Evolutionary conservation across 2,329 filamentous ascomycete species (phyloP).

Genomic region (Onygenales sp.): DNA sequence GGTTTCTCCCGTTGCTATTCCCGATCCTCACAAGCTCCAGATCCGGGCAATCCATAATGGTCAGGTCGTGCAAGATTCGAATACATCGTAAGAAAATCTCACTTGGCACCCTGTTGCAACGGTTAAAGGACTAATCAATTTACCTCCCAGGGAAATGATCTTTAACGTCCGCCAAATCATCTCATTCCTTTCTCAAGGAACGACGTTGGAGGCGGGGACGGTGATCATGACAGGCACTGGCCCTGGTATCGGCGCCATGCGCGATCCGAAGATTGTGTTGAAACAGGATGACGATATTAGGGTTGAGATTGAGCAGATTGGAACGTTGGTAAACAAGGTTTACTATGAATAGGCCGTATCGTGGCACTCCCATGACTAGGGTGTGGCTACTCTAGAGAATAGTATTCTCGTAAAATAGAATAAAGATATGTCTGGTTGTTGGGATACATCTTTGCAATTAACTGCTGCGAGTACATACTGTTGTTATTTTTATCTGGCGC

Average conservation of each 20-base stretch:
- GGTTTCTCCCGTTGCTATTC: conserved; percentile 22
- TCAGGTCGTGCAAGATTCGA: conserved; percentile 26
- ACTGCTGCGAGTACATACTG: too few relatives aligned
- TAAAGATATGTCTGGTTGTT: too few relatives aligned
- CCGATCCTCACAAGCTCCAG: conserved; percentile 23
- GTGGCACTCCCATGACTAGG: background rate
- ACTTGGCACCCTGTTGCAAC: background rate
- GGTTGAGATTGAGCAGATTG: conserved; percentile 29
- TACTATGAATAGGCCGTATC: conserved; percentile 22
- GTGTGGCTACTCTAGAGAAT: background rate
- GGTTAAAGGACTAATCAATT: background rate
- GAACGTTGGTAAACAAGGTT: conserved; percentile 29
- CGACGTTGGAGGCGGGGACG: conserved; percentile 29
- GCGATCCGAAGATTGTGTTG: conserved; percentile 31
- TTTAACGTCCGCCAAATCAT: conserved; percentile 29
- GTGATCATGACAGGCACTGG: conserved; percentile 34
- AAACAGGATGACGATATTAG: conserved; percentile 30
- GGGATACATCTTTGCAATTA: too few relatives aligned
- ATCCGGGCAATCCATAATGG: conserved; percentile 29
- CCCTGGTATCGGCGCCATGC: conserved; percentile 34
- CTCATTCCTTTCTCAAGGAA: conserved; percentile 28
- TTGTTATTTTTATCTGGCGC: too few relatives aligned
- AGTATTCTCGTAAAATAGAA: too few relatives aligned
- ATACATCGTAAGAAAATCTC: conserved; percentile 15
- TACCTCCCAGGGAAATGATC: conserved; percentile 25